These are phyloP conservation scores for Salix exigua DNA, from an alignment of 345 rosid genomes.

Conservation along the genomic window DNA sequence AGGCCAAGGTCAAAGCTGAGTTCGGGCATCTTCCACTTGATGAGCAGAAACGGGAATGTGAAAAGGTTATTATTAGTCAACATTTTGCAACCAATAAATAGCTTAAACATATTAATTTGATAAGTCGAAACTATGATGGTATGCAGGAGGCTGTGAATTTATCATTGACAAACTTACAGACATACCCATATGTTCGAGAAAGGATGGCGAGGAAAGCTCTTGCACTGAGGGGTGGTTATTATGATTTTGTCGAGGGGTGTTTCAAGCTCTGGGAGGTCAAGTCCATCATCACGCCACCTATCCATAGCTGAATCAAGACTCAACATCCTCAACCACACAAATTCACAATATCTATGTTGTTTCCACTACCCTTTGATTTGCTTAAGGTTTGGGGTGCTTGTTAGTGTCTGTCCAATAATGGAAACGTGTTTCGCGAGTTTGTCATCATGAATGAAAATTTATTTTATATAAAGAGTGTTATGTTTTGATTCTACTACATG, in stretches of 20 bases:
- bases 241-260: constrained; percentile 15
- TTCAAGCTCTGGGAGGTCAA: constrained; percentile 25
- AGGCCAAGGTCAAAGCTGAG: constrained; percentile 22
- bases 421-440: neutral
- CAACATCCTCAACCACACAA: neutral
- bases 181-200: constrained; percentile 23
- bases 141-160: constrained; percentile 33
- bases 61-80: constrained; percentile 7
- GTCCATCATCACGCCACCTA: neutral
- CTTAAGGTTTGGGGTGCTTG: neutral
- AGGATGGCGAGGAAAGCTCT: constrained; percentile 7
- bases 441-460: neutral
- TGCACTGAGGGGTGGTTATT: constrained; percentile 24
- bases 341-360: neutral
- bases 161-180: constrained; percentile 19
- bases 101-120: neutral
- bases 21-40: neutral
- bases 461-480: no score
- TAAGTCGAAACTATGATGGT: neutral
- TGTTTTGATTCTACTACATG: no score
- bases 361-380: no score
- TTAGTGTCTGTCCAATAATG: neutral
- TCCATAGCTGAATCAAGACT: no score
- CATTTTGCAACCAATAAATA: no score
- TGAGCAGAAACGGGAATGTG: constrained; percentile 7